Evolutionary conservation across 2,329 filamentous ascomycete genomes (phyloP), one percentile per base, ranked within the genome.

Genomic region (Elsinoe batatas): DNA sequence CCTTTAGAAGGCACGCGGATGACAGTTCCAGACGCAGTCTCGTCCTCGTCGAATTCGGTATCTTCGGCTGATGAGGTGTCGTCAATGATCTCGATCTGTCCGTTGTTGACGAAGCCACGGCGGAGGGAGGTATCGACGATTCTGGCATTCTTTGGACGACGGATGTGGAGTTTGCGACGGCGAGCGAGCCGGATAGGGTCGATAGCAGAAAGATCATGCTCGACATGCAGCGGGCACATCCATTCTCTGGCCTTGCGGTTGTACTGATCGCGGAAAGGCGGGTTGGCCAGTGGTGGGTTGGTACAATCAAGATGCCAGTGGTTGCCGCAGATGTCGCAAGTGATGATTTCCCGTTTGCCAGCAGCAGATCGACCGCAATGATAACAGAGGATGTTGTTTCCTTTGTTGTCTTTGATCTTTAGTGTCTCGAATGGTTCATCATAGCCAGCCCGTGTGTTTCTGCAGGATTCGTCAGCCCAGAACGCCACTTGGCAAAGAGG

Each of bases 221-320:
- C 88, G 40, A 86, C 77, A 67, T 98, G 93, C 60, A 87, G 83
- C 50, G 91, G 91, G 67, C 93, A 98, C 70, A 83, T 85, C 88
- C 90, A 98, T 56, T 83, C 85, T 64, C 76, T 74, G 46, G 84
- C 82, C 53, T 85, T 76, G 51, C 75, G 75, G 61, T 75, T 75
- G 51, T 78, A 67, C 61, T 67, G 56, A 60, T 67, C 68, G 57
- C 74, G 72, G 54, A 83, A 79, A 10, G 91, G 91, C 37, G 89
- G 87, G 56, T 87, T 82, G 33, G 90, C 83, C 65, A 91, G 73
- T 33, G 91, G 91, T 26, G 89, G 88, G 66, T 94, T 84, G 13
- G 95, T 75, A 71, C 93, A 98, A 70, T 97, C 91, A 53, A 95
- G 76, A 72, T 98, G 93, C 87, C 91, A 98, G 65, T 84, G 79